Base-by-base conservation (phyloP, 257 asterid species). In the Nicotiana noctiflora region DNA sequence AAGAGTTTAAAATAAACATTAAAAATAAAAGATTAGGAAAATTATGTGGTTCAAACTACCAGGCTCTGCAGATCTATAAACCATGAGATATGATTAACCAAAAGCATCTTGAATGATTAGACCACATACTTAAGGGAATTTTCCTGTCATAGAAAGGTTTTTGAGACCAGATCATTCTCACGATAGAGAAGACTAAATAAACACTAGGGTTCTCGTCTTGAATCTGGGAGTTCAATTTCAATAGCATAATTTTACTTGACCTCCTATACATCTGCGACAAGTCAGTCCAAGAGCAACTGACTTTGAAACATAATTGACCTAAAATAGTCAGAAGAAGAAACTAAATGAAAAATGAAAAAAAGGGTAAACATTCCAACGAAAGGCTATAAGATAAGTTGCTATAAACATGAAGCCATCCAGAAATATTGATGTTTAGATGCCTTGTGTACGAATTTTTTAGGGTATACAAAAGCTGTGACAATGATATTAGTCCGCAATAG, bases 81-180 rank as follows among this genome's bases (percentile, higher is more conserved):
- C 11, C 77, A 12, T 19, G 27, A 44, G 12, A 7, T 5, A 40
- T 37, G 13, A 68, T 25, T 51, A 40, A 40, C 77, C 21, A 70
- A 70, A 70, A 70, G 34, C 59, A 70, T 12, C 19, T 21, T n/a
- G 57, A 44, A 70, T 70, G 59, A 70, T 70, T 70, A 70, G 77
- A 70, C 11, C 13, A 29, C 77, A 18, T 44, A 40, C 77, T 40
- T n/a, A n/a, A 27, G 1, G 34, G 46, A 68, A 40, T 27, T 27
- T 4, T 68, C 17, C n/a, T 19, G 57, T 40, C 21, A 68, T 40
- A 68, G 31, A 68, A 40, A n/a, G 77, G 12, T 17, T 40, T 12
- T 19, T 68, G 77, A 44, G 32, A 68, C 19, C 77, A 44, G 57
- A 44, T 11, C 32, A 40, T 11, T 68, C 76, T 68, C 76, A 40